Evolutionary conservation across 2,329 filamentous ascomycete species (phyloP).

Genomic region (Diaporthe vexans): DNA sequence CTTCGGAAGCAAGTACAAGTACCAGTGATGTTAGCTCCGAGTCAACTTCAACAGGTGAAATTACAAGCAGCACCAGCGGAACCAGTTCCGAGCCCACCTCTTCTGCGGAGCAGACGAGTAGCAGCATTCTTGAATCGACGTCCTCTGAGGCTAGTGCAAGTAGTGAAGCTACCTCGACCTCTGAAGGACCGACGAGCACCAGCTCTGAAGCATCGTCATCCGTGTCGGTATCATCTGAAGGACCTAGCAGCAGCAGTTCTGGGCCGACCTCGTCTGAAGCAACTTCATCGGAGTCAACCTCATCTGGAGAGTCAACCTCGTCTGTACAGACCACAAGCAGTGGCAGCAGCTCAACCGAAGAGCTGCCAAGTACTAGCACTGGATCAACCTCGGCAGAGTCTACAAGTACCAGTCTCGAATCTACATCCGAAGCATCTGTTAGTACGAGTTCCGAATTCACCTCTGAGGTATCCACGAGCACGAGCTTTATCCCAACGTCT

Average conservation of each 20-base stretch:
- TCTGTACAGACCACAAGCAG: neutral
- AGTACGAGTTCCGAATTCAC: neutral
- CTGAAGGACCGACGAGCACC: neutral
- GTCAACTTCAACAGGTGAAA: neutral
- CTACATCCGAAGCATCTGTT: neutral
- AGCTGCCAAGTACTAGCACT: neutral
- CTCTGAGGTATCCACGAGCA: neutral
- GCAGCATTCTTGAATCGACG: neutral
- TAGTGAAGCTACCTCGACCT: neutral
- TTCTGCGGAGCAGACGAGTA: neutral
- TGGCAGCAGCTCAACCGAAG: neutral
- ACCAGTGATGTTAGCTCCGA: neutral
- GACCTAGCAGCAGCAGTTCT: too few species aligned
- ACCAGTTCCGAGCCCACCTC: neutral
- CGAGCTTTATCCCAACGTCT: neutral
- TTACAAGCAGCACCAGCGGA: constrained; percentile 4
- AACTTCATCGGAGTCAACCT: neutral
- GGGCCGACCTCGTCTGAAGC: neutral
- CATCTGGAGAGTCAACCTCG: neutral
- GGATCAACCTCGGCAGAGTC: neutral
- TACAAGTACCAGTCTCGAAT: neutral
- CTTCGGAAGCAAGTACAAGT: neutral
- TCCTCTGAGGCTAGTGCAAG: neutral
- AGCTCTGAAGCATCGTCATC: neutral
- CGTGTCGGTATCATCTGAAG: too few species aligned